Evolutionary conservation across 163 green algal genomes (phyloP).

Genomic region (Coccomyxa subellipsoidea): DNA sequence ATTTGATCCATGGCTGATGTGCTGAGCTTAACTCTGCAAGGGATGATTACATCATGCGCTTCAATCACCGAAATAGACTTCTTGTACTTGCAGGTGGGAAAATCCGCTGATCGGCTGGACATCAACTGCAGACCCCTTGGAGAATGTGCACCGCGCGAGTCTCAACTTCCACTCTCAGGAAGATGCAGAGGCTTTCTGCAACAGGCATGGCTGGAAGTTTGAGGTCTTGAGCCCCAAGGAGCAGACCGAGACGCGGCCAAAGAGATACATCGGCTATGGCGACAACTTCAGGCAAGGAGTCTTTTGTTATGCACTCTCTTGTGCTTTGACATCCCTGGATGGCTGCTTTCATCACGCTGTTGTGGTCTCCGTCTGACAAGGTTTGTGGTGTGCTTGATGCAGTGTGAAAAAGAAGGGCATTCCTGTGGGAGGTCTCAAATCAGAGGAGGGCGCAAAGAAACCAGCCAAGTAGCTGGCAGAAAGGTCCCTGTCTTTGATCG

Average conservation of each 20-base stretch:
- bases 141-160: constrained; percentile 63
- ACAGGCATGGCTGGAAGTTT: constrained; percentile 66
- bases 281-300: constrained; percentile 65
- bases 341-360: background rate
- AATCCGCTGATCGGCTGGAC: constrained; percentile 94
- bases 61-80: too few relatives aligned
- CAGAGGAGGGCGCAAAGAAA: background rate
- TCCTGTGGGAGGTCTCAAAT: background rate
- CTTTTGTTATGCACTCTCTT: too few relatives aligned
- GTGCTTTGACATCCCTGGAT: background rate
- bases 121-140: constrained; percentile 76
- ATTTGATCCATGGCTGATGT: too few relatives aligned
- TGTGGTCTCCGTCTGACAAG: background rate
- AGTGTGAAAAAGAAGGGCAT: constrained; percentile 12
- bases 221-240: constrained; percentile 45
- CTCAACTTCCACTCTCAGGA: constrained; percentile 74
- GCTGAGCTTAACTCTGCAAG: too few relatives aligned
- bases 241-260: constrained; percentile 39
- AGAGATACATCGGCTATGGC: constrained; percentile 63
- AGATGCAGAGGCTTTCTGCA: constrained; percentile 45
- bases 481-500: too few relatives aligned
- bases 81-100: constrained; percentile 60
- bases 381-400: background rate
- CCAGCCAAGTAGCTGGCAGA: background rate
- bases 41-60: too few relatives aligned